phyloP scores from a whole-genome alignment of 2,329 filamentous ascomycete genomes.

The Scytalidium sp. region DNA sequence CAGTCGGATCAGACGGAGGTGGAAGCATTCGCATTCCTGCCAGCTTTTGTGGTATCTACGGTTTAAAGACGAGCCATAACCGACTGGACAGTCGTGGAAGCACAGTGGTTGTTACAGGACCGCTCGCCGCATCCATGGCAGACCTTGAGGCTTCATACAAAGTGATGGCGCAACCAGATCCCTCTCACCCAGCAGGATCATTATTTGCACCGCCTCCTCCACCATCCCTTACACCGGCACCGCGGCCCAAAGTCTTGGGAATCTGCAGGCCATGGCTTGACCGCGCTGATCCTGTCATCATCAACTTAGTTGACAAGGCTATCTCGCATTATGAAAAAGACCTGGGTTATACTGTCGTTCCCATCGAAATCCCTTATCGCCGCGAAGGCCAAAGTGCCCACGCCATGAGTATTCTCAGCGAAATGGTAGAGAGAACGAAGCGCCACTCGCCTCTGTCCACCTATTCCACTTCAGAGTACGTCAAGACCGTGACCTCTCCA shows the following conservation, averaged over 20 bases:
- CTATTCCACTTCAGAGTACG: conserved; percentile 38
- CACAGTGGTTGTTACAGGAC: conserved; percentile 63
- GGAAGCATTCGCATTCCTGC: conserved; percentile 53
- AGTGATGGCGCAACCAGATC: conserved; percentile 70
- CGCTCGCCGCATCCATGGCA: conserved; percentile 70
- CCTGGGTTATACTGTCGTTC: conserved; percentile 47
- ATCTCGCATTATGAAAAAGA: conserved; percentile 55
- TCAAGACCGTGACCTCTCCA: conserved; percentile 56
- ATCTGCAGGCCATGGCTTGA: conserved; percentile 68
- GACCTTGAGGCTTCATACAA: conserved; percentile 84
- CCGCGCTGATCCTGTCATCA: conserved; percentile 62
- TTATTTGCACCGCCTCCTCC: conserved; percentile 58
- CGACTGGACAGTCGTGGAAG: conserved; percentile 58
- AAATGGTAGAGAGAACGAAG: conserved; percentile 49
- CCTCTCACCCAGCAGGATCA: conserved; percentile 55
- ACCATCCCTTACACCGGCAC: conserved; percentile 7
- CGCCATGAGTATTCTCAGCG: conserved; percentile 71
- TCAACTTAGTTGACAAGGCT: conserved; percentile 56
- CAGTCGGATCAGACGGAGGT: conserved; percentile 85
- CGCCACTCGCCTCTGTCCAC: conserved; percentile 13
- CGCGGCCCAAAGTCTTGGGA: conserved; percentile 59
- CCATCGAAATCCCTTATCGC: conserved; percentile 65
- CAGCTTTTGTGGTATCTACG: conserved; percentile 53
- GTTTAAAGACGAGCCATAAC: conserved; percentile 75
- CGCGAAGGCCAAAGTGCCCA: conserved; percentile 74